Evolutionary conservation across 371 early-diverging fungal species (phyloP), one percentile per base, ranked within the genome.

Genomic region (Syncephalastrum monosporum): DNA sequence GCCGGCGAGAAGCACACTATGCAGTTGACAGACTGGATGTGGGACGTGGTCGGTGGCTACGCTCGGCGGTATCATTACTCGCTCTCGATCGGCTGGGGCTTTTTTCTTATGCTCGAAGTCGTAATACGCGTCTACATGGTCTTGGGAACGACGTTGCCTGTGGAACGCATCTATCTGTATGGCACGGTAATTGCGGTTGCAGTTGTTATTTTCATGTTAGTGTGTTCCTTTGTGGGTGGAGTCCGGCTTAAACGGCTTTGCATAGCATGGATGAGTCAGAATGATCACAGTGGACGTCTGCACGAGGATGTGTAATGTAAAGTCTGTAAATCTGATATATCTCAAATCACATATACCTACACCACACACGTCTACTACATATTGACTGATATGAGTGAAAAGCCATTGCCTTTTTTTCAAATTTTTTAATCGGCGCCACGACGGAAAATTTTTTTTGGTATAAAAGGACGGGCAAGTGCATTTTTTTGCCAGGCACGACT

Each of bases 11-110:
- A 59, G 21, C 68, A 66, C 10, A 45, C 47, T 12, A 7, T 59
- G 48, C 15, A 21, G 19, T 19, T 17, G 8, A 44, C 63, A 47
- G 72, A 74, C 38, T 76, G 62, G 57, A 48, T 65, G 41, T 74
- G 66, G 61, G 49, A 64, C 16, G 42, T 57, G 17, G 57, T 56
- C 7, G 48, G 27, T 4, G 21, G 53, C 17, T 21, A 15, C 8
- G 52, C 46, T 27, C 47, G 62, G 12, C 24, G 14, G 4, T 56
- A 43, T 14, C 27, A 15, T 29, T 52, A 43, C 27, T 14, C 16
- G 5, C 42, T 61, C 4, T 52, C 62, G 5, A 15, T 8, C 3
- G 42, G 24, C 19, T 61, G 62, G 62, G 57, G 62, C 5, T 2
- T 56, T 10, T 21, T 16, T 14, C 38, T 56, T 12, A 15, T 56